Evolutionary conservation across 1,284 basidiomycete genomes (phyloP).

Genomic region (Trametes versicolor): DNA sequence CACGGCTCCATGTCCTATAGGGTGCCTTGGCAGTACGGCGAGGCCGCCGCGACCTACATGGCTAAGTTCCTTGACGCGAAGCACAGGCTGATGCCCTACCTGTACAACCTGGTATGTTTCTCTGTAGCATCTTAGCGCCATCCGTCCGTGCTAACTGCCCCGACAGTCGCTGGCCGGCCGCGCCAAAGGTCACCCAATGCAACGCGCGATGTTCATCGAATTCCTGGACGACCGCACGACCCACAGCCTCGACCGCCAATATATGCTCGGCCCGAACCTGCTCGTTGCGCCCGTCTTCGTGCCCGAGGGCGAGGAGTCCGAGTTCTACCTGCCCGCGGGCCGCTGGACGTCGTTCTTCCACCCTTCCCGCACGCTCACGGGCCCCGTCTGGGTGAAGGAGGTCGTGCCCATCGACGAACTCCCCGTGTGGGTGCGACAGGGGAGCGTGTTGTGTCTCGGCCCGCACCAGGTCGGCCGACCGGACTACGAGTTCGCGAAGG

Average conservation of each 20-base stretch:
- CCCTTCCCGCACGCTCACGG: conserved; percentile 55
- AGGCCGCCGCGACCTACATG: conserved; percentile 73
- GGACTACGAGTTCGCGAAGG: conserved; percentile 69
- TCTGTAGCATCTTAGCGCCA: not conserved
- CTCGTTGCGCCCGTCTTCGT: conserved; percentile 82
- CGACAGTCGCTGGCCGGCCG: conserved; percentile 68
- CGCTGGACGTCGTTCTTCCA: conserved; percentile 75
- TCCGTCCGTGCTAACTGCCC: not conserved
- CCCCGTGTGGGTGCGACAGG: conserved; percentile 73
- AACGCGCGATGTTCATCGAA: conserved; percentile 80
- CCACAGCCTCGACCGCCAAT: conserved; percentile 73
- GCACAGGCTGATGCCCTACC: conserved; percentile 78
- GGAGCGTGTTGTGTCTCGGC: conserved; percentile 66
- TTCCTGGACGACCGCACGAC: conserved; percentile 74
- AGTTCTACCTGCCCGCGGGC: conserved; percentile 77
- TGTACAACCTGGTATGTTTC: conserved; percentile 66
- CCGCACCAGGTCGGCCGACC: conserved; percentile 63
- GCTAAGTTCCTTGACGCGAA: conserved; percentile 74
- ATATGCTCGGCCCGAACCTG: conserved; percentile 74
- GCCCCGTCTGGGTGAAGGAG: conserved; percentile 67
- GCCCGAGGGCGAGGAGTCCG: conserved; percentile 61
- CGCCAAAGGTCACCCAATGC: conserved; percentile 67
- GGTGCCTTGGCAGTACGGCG: conserved; percentile 81
- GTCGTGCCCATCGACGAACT: conserved; percentile 65
- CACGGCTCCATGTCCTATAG: conserved; percentile 80